Evolutionary conservation across 768 basidiomycete genomes (phyloP).

Genomic region (Candolleomyces efflorescens): DNA sequence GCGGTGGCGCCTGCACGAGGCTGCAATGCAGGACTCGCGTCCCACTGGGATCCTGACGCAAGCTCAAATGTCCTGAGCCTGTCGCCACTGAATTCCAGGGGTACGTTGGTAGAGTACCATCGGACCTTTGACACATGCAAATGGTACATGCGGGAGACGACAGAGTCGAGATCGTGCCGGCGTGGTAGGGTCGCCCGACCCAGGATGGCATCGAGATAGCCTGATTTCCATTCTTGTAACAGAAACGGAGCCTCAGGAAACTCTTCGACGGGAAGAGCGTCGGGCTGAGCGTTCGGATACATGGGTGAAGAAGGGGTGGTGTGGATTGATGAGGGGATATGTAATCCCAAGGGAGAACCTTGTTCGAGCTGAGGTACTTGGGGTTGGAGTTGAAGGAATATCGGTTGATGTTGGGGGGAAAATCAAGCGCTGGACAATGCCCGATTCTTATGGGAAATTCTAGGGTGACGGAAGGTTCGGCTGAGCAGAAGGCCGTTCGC

Average conservation of each 20-base stretch:
- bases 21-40: not conserved
- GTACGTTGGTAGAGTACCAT: not conserved
- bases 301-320: not conserved
- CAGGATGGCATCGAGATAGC: not conserved
- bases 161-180: not conserved
- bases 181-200: not conserved
- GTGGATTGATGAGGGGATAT: not conserved
- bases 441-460: too few species aligned
- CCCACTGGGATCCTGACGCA: not conserved
- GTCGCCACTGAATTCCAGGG: not conserved
- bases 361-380: not conserved
- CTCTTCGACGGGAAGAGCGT: slow-evolving; percentile 1
- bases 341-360: not conserved
- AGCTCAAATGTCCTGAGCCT: not conserved
- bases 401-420: too few species aligned
- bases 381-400: too few species aligned
- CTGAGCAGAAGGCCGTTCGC: too few species aligned
- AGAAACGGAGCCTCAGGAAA: slow-evolving; percentile 1
- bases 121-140: slow-evolving; percentile 1
- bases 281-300: not conserved
- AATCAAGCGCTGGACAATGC: too few species aligned
- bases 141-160: not conserved
- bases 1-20: not conserved
- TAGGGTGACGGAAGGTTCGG: too few species aligned
- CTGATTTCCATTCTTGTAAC: not conserved